phyloP scores from a whole-genome alignment of 2,329 filamentous ascomycete species.

The Trichoderma endophyticum region DNA sequence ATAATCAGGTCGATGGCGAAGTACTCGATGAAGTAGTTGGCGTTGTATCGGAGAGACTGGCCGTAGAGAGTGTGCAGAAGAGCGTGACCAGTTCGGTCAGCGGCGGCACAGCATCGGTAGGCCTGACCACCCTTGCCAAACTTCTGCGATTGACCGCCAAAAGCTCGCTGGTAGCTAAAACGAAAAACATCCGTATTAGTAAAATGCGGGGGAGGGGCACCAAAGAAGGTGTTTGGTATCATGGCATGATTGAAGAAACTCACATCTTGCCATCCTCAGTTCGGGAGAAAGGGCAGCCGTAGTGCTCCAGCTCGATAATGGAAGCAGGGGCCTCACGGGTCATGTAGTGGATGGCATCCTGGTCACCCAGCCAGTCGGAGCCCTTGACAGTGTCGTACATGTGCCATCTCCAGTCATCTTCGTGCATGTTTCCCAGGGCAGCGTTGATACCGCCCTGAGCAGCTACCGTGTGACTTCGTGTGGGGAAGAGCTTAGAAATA shows the following conservation, averaged over 20 bases:
- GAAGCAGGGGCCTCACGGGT: conserved; percentile 88
- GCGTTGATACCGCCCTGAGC: conserved; percentile 84
- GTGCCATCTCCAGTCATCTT: conserved; percentile 98
- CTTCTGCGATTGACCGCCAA: conserved; percentile 94
- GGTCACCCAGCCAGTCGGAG: conserved; percentile 94
- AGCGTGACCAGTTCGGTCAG: conserved; percentile 94
- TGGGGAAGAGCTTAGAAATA: conserved; percentile 84
- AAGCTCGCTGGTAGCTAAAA: conserved; percentile 86
- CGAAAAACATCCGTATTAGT: conserved; percentile 1
- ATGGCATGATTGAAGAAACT: conserved; percentile 31
- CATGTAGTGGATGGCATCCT: conserved; percentile 99
- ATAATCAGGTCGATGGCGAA: conserved; percentile 96
- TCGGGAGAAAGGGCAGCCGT: conserved; percentile 94
- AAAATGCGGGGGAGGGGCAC: not conserved
- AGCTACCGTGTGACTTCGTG: conserved; percentile 79
- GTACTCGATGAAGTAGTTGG: conserved; percentile 99
- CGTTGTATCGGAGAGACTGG: conserved; percentile 94
- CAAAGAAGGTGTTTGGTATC: not conserved
- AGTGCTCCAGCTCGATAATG: conserved; percentile 94
- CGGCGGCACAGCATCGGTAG: conserved; percentile 94
- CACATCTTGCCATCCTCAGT: conserved; percentile 95
- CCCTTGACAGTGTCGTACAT: conserved; percentile 99
- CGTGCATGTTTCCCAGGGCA: conserved; percentile 91
- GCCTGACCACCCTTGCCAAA: conserved; percentile 96
- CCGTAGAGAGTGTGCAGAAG: conserved; percentile 98